Conservation (phyloP, 2,329 filamentous ascomycete genomes). For the Cytospora schulzeri region DNA sequence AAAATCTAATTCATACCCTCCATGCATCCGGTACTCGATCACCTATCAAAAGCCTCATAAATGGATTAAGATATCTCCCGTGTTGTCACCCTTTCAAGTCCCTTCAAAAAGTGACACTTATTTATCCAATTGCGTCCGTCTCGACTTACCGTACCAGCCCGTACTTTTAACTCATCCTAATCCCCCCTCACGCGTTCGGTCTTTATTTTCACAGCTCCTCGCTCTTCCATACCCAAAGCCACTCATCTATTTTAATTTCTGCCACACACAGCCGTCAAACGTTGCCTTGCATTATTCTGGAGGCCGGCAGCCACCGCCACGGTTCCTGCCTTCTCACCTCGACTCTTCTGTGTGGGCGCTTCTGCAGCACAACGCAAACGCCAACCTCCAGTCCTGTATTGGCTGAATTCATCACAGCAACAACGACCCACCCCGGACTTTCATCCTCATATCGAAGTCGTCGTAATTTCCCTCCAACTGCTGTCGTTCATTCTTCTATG, state of each 20-base stretch:
- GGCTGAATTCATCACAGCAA: constrained; percentile 19
- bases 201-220: constrained; percentile 4
- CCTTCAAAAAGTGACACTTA: constrained; percentile 16
- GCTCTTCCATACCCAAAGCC: not conserved
- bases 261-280: constrained; percentile 1
- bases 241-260: not conserved
- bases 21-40: not conserved
- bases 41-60: not conserved
- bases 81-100: constrained; percentile 18
- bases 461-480: constrained; percentile 7
- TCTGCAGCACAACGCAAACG: constrained; percentile 11
- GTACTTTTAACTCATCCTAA: constrained; percentile 9
- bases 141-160: constrained; percentile 5
- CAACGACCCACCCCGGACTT: constrained; percentile 14
- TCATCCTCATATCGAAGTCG: not conserved
- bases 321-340: constrained; percentile 18
- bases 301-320: constrained; percentile 10
- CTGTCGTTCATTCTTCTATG: constrained; percentile 7
- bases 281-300: constrained; percentile 21
- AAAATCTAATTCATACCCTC: too few species aligned
- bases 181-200: constrained; percentile 11
- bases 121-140: constrained; percentile 11
- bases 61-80: not conserved
- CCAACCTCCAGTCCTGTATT: constrained; percentile 20
- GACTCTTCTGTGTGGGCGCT: constrained; percentile 7